Conservation (phyloP, 2,329 filamentous ascomycete genomes). For the Alternaria longipes region DNA sequence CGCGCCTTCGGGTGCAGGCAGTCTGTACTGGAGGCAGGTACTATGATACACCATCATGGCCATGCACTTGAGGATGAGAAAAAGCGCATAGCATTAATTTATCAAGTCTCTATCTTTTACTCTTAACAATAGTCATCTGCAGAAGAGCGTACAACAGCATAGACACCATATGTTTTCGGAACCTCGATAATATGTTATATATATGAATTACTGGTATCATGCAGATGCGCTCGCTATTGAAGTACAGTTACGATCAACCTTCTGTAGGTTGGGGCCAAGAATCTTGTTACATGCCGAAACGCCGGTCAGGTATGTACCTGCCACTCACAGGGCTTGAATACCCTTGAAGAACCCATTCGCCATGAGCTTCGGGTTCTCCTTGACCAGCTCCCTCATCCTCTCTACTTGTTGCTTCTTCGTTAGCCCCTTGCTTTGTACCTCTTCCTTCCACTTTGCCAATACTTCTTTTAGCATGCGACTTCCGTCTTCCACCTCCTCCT, state of each 20-base stretch:
- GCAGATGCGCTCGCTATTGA: not conserved
- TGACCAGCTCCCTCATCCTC: constrained; percentile 81
- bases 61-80: not conserved
- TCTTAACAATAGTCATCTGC: not conserved
- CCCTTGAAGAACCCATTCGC: constrained; percentile 73
- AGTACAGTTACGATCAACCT: not conserved
- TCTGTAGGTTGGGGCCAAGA: not conserved
- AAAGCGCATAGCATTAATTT: not conserved
- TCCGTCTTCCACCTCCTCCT: constrained; percentile 88
- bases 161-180: not conserved
- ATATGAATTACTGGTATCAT: constrained; percentile 1
- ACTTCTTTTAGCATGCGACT: constrained; percentile 85
- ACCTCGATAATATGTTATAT: not conserved
- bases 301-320: not conserved
- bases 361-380: constrained; percentile 71
- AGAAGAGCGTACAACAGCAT: not conserved
- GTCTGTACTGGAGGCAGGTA: too few relatives aligned
- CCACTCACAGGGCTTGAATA: constrained; percentile 56
- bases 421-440: constrained; percentile 68
- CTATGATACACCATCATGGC: not conserved
- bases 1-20: not conserved
- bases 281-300: not conserved
- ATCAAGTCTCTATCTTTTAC: not conserved
- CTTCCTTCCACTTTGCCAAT: constrained; percentile 83
- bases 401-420: constrained; percentile 74